A percentile compares a stretch with the other conserved stretches of the same genome.
These are phyloP conservation scores for Hemisphaericaspora nanyangensis DNA, from an alignment of 805 yeast species.

Conservation along the genomic window DNA sequence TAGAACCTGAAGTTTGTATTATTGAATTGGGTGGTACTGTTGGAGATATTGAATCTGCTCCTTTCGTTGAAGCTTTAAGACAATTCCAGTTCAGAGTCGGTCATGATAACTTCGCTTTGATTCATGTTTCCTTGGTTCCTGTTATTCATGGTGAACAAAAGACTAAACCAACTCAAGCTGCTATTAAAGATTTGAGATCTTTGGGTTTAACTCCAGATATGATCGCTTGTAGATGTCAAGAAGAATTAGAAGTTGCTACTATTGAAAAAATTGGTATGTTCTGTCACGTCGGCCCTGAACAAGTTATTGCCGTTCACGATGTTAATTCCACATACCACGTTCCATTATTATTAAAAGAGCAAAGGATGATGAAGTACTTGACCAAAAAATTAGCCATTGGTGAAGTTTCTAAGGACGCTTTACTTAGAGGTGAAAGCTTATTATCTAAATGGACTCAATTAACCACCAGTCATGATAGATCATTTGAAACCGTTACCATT, in stretches of 20 bases:
- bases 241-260: slow-evolving; percentile 76
- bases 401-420: slow-evolving; percentile 41
- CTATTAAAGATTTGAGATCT: slow-evolving; percentile 93
- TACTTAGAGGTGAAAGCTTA: slow-evolving; percentile 62
- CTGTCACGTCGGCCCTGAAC: slow-evolving; percentile 98
- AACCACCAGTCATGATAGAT: slow-evolving; percentile 76
- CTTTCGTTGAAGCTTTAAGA: slow-evolving; percentile 97
- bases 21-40: slow-evolving; percentile 99
- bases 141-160: slow-evolving; percentile 98
- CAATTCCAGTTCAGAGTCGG: slow-evolving; percentile 99
- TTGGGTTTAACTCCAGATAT: slow-evolving; percentile 93
- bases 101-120: slow-evolving; percentile 85
- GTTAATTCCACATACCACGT: slow-evolving; percentile 97
- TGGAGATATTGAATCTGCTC: slow-evolving; percentile 98
- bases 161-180: slow-evolving; percentile 99
- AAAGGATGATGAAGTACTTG: slow-evolving; percentile 74
- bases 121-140: slow-evolving; percentile 95
- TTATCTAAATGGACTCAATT: slow-evolving; percentile 75
- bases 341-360: slow-evolving; percentile 85
- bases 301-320: slow-evolving; percentile 95
- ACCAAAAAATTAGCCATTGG: slow-evolving; percentile 61
- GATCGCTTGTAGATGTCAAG: slow-evolving; percentile 96
- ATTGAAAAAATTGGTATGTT: slow-evolving; percentile 97
- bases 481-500: slow-evolving; percentile 84
- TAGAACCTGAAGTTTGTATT: slow-evolving; percentile 93